Evolutionary conservation across 169 alveolate genomes (phyloP).

Genomic region (Eimeria acervulina): DNA sequence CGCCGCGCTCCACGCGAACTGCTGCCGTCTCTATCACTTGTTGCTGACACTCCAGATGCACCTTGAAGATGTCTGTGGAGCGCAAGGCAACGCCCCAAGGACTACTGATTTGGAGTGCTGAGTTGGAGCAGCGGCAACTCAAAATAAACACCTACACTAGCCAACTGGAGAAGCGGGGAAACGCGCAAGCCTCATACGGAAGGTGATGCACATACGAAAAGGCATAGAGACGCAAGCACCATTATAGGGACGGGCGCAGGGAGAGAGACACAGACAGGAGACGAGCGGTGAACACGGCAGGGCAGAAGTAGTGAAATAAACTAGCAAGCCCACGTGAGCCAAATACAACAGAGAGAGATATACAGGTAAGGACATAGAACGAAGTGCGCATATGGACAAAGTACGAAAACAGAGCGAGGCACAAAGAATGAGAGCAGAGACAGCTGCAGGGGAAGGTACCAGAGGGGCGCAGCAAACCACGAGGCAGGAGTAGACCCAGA

Average conservation of each 20-base stretch:
- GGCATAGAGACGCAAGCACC: too few relatives aligned
- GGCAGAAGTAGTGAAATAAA: not conserved
- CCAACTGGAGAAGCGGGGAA: too few relatives aligned
- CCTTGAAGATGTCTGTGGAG: slow-evolving; percentile 62
- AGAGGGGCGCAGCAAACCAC: not conserved
- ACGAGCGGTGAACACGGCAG: not conserved
- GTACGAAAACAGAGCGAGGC: too few relatives aligned
- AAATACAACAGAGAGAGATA: too few relatives aligned
- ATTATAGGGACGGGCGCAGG: too few relatives aligned
- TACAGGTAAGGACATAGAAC: too few relatives aligned
- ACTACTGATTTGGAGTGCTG: not conserved
- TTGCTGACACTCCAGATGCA: slow-evolving; percentile 80
- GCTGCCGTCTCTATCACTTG: slow-evolving; percentile 80
- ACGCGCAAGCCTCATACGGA: not conserved
- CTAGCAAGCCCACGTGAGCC: too few relatives aligned
- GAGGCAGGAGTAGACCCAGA: not conserved
- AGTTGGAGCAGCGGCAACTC: not conserved
- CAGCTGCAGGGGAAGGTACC: not conserved
- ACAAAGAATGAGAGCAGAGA: not conserved
- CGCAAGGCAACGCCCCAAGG: not conserved
- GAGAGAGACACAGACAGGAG: not conserved
- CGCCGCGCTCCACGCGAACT: slow-evolving; percentile 34
- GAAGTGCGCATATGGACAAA: too few relatives aligned
- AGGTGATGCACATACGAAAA: too few relatives aligned
- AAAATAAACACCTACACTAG: not conserved